Evolutionary conservation across 495 filamentous ascomycete genomes (phyloP).

Genomic region (Podospora anserina): DNA sequence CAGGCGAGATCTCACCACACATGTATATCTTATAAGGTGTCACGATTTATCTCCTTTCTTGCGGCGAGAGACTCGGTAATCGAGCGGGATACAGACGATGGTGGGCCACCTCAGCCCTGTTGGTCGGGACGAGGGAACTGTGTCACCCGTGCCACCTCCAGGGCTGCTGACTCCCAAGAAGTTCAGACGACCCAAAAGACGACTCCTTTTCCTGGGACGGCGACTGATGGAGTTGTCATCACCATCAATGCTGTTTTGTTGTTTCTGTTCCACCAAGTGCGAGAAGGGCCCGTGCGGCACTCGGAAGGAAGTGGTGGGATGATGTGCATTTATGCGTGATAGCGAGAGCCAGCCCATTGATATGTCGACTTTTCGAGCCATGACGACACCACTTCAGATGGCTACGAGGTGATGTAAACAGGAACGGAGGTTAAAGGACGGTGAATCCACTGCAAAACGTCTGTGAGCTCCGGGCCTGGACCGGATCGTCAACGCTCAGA

Average conservation of each 20-base stretch:
- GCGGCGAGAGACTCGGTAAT: constrained; percentile 1
- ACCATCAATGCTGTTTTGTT: not conserved
- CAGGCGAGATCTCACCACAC: not conserved
- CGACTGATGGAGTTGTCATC: not conserved
- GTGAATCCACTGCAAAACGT: not conserved
- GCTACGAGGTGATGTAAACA: not conserved
- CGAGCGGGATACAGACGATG: not conserved
- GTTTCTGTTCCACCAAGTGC: not conserved
- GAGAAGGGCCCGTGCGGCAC: constrained; percentile 1
- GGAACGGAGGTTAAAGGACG: not conserved
- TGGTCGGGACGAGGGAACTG: constrained; percentile 3
- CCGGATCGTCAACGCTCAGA: constrained; percentile 9
- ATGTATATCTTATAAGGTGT: not conserved
- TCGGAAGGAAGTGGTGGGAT: not conserved
- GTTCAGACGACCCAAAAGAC: not conserved
- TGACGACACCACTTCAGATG: not conserved
- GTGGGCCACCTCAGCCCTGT: not conserved
- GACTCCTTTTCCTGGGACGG: not conserved
- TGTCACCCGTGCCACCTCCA: not conserved
- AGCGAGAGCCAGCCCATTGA: not conserved
- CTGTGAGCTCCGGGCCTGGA: constrained; percentile 6
- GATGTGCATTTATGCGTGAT: not conserved
- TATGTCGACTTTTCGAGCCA: not conserved
- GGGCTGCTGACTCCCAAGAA: not conserved
- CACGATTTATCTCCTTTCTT: not conserved